Evolutionary conservation across 2,329 filamentous ascomycete genomes (phyloP), one percentile per base, ranked within the genome.

Genomic region (Aureobasidium sp.): DNA sequence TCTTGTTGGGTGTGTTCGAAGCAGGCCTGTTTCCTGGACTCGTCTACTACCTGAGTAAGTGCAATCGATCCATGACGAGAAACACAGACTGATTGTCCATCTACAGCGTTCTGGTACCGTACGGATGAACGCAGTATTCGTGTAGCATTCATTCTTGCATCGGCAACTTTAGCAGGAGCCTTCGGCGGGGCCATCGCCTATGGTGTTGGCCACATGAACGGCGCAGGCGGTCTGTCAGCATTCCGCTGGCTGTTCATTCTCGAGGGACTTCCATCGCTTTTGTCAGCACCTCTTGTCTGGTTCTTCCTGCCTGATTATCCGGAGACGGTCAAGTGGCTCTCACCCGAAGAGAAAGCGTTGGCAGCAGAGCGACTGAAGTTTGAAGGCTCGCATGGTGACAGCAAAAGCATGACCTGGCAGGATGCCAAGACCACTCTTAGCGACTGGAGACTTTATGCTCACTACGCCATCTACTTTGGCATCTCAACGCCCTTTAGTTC

Each of bases 131-230:
- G 78, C 17, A 77, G 74, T 1, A 75, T 80, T 61, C 78, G 81
- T 6, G 77, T 86, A 62, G 76, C 78, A 0, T 72, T 77, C 56
- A 71, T 75, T 61, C 66, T 78, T 45, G 77, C 62, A 64, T 81
- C 70, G 68, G 81, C 66, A n/a, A 79, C 78, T 65, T 75, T 72
- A 59, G 78, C 66, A 58, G 74, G 68, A 29, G 76, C 75, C 0
- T 79, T 80, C 59, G 76, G 77, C 3, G 78, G 78, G 2, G 70
- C 76, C 6, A 74, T 73, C 60, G 81, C 80, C 1, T 81, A 77
- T 53, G 77, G 69, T 0, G 67, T 75, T 0, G 71, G 71, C 0
- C 67, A 74, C 47, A 68, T 71, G 56, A 67, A 70, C 56, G 66
- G 67, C 7, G 59, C 62, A 8, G 66, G 62, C 4, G 67, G 67